These are phyloP conservation scores for Taiozyma sp. DNA, from an alignment of 1,139 yeast genomes.

Conservation along the genomic window DNA sequence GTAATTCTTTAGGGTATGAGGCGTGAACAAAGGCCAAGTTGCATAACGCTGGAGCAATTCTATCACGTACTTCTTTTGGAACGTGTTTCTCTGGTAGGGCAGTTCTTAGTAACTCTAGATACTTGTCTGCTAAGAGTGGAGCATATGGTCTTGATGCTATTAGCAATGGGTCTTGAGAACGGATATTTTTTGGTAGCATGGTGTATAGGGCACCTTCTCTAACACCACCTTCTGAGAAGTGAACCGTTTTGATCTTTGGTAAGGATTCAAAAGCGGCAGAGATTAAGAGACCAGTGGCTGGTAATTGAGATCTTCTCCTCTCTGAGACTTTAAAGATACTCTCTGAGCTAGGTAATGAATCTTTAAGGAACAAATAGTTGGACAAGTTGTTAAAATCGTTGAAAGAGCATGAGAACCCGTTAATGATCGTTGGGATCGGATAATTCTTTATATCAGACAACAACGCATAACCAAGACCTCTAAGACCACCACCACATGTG, in stretches of 20 bases:
- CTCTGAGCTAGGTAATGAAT: conserved; percentile 23
- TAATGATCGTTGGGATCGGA: conserved; percentile 56
- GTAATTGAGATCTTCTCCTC: conserved; percentile 53
- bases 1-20: conserved; percentile 64
- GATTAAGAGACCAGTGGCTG: conserved; percentile 57
- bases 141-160: conserved; percentile 64
- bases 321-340: conserved; percentile 55
- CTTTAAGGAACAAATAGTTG: conserved; percentile 41
- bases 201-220: conserved; percentile 66
- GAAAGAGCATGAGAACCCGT: conserved; percentile 54
- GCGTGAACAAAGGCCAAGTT: conserved; percentile 67
- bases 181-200: conserved; percentile 44
- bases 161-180: conserved; percentile 56
- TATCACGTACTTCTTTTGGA: conserved; percentile 47
- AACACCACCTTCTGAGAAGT: conserved; percentile 67
- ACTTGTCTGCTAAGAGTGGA: conserved; percentile 49
- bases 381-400: conserved; percentile 42
- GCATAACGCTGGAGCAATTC: conserved; percentile 62
- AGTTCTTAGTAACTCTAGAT: conserved; percentile 41
- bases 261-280: conserved; percentile 52
- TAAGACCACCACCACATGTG: conserved; percentile 63
- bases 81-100: conserved; percentile 48
- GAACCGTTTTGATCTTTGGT: conserved; percentile 52
- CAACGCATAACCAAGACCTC: conserved; percentile 57
- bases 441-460: conserved; percentile 46